Percentiles rank a stretch among this genome's conserved stretches.
Evolutionary conservation across 1,284 basidiomycete genomes (phyloP).

Genomic region (Chiua sp.): DNA sequence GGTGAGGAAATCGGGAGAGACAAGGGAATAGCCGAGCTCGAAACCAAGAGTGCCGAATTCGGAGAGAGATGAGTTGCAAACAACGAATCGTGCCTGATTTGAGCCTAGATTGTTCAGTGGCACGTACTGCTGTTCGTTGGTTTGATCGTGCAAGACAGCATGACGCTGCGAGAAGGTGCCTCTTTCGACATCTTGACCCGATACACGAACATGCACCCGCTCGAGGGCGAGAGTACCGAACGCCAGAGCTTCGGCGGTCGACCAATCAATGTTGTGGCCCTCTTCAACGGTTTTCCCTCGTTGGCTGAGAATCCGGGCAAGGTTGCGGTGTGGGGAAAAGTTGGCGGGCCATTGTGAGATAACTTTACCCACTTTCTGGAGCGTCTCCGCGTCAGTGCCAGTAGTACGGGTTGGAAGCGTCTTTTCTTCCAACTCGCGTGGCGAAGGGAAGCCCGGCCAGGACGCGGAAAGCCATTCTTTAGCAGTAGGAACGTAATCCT

Average conservation of each 20-base stretch:
- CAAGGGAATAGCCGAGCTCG: conserved; percentile 98
- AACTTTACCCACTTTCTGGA: conserved; percentile 86
- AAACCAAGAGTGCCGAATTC: conserved; percentile 97
- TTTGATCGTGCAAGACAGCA: conserved; percentile 96
- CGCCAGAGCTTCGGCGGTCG: conserved; percentile 98
- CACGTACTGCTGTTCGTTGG: conserved; percentile 89
- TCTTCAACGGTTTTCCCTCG: conserved; percentile 93
- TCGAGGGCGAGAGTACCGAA: conserved; percentile 94
- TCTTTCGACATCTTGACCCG: conserved; percentile 98
- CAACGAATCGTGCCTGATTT: conserved; percentile 90
- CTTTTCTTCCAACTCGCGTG: conserved; percentile 93
- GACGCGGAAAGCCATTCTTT: conserved; percentile 98
- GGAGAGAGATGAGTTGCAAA: conserved; percentile 98
- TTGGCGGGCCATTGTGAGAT: conserved; percentile 87
- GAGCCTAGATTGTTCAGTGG: conserved; percentile 90
- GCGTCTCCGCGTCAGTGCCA: conserved; percentile 79
- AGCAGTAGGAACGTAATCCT: conserved; percentile 93
- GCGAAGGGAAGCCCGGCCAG: conserved; percentile 99
- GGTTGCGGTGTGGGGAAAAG: conserved; percentile 93
- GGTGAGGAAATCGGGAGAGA: conserved; percentile 92
- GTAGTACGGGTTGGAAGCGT: conserved; percentile 91
- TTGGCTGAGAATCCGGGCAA: conserved; percentile 88
- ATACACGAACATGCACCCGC: conserved; percentile 94
- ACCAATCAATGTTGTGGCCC: conserved; percentile 96
- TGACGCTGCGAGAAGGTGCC: conserved; percentile 99